Conservation (phyloP, 2,329 filamentous ascomycete genomes). For the Nemania serpens region DNA sequence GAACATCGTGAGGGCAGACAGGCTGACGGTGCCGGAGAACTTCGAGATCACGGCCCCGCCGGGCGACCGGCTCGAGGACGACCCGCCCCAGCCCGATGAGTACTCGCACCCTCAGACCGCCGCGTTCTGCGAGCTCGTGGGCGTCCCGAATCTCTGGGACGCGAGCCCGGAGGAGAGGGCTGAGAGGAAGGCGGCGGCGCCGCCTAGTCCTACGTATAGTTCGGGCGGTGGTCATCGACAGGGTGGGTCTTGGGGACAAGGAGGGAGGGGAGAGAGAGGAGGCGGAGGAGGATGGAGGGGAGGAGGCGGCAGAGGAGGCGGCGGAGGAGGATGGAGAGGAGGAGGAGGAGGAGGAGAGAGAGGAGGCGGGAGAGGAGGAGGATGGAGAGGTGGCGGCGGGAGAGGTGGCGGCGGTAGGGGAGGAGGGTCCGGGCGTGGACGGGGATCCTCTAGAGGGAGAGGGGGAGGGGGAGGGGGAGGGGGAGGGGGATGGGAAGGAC, state of each 20-base stretch:
- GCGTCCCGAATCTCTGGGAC: slow-evolving; percentile 76
- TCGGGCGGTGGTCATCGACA: no score
- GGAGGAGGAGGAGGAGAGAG: slow-evolving; percentile 43
- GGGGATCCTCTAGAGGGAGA: no score
- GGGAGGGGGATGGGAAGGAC: slow-evolving; percentile 25
- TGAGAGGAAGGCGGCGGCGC: slow-evolving; percentile 61
- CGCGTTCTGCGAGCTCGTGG: slow-evolving; percentile 78
- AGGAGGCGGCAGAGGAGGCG: slow-evolving; percentile 14
- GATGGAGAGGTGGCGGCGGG: slow-evolving; percentile 7
- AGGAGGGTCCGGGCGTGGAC: slow-evolving; percentile 6
- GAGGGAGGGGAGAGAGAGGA: slow-evolving; percentile 44
- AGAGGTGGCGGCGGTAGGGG: slow-evolving; percentile 20
- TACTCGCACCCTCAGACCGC: slow-evolving; percentile 86
- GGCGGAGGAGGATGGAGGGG: background rate
- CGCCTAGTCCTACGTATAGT: slow-evolving; percentile 41
- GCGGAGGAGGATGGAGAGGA: no score
- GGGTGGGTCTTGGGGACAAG: slow-evolving; percentile 39
- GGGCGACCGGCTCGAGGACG: slow-evolving; percentile 59
- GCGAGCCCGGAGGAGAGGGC: slow-evolving; percentile 72
- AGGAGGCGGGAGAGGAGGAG: slow-evolving; percentile 26
- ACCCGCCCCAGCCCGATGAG: slow-evolving; percentile 71
- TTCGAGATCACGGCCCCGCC: slow-evolving; percentile 78
- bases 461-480: no score
- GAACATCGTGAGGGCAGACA: slow-evolving; percentile 66
- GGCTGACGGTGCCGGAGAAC: slow-evolving; percentile 74